phyloP scores from a whole-genome alignment of 208 protist genomes.

The Crithidia bombi region DNA sequence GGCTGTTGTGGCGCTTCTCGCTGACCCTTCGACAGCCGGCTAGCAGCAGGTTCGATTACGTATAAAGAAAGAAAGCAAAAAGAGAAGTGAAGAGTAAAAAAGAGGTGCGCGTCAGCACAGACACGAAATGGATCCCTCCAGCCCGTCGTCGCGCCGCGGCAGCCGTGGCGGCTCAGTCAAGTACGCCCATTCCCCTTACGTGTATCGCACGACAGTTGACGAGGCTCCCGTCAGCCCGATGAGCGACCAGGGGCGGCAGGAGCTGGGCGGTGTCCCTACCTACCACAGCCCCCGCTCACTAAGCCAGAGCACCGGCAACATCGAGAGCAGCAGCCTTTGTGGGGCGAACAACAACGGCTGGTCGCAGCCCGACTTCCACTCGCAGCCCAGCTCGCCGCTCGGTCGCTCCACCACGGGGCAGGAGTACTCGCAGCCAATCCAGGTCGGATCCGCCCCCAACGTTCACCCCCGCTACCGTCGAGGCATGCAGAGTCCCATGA shows the following conservation, averaged over 20 bases:
- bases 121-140: conserved; percentile 15
- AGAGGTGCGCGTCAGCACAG: neutral
- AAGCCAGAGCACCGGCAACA: conserved; percentile 11
- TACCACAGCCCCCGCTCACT: conserved; percentile 25
- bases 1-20: too few relatives aligned
- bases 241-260: conserved; percentile 18
- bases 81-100: neutral
- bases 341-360: conserved; percentile 4
- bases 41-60: too few relatives aligned
- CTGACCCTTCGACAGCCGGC: too few relatives aligned
- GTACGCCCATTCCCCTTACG: conserved; percentile 52
- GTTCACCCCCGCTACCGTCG: conserved; percentile 37
- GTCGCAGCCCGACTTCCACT: neutral
- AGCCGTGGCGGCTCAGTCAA: conserved; percentile 18
- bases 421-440: conserved; percentile 42
- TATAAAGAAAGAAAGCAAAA: too few relatives aligned
- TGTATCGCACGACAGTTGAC: conserved; percentile 24
- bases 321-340: neutral
- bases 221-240: conserved; percentile 17
- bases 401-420: conserved; percentile 14
- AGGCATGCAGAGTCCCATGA: conserved; percentile 31
- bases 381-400: conserved; percentile 27
- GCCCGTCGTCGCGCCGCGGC: conserved; percentile 6
- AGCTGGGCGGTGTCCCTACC: neutral
- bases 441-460: conserved; percentile 33